Percentiles rank a stretch among this genome's conserved stretches.
Evolutionary conservation across 495 filamentous ascomycete genomes (phyloP).

Genomic region (Copromyces sp.): DNA sequence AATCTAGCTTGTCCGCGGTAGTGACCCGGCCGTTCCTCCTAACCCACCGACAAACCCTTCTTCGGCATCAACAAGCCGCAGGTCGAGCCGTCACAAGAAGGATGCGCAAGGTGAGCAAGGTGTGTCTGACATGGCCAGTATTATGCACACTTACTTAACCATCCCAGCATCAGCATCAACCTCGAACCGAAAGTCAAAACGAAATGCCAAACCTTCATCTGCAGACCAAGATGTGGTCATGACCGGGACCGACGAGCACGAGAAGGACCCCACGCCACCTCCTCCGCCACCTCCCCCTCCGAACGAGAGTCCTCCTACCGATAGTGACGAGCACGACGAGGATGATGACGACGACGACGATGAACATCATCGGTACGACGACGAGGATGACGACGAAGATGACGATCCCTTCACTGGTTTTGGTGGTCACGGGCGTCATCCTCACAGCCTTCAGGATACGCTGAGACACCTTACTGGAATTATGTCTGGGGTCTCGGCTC

Average conservation of each 20-base stretch:
- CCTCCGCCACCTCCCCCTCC: constrained; percentile 30
- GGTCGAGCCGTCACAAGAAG: constrained; percentile 58
- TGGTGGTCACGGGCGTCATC: constrained; percentile 50
- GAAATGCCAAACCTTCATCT: constrained; percentile 38
- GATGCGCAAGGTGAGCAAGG: constrained; percentile 29
- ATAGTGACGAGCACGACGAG: constrained; percentile 40
- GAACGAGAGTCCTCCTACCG: constrained; percentile 40
- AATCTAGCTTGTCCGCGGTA: constrained; percentile 5
- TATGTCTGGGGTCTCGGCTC: constrained; percentile 71
- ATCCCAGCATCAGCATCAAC: constrained; percentile 18
- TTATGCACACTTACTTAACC: constrained; percentile 10
- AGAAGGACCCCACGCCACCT: constrained; percentile 40
- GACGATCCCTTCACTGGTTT: constrained; percentile 74
- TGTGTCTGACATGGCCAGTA: constrained; percentile 6
- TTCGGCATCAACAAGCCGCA: constrained; percentile 51
- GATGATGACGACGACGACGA: constrained; percentile 41
- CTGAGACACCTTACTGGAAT: constrained; percentile 82
- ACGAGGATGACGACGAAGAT: constrained; percentile 52
- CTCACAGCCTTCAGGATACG: constrained; percentile 62
- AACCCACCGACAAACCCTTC: constrained; percentile 21
- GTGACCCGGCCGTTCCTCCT: constrained; percentile 26
- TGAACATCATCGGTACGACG: constrained; percentile 33
- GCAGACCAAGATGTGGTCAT: constrained; percentile 41
- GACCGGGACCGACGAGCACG: constrained; percentile 52
- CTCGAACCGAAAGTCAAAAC: constrained; percentile 43